These are phyloP conservation scores for Botrytis porri DNA, from an alignment of 2,329 filamentous ascomycete genomes.

Conservation along the genomic window DNA sequence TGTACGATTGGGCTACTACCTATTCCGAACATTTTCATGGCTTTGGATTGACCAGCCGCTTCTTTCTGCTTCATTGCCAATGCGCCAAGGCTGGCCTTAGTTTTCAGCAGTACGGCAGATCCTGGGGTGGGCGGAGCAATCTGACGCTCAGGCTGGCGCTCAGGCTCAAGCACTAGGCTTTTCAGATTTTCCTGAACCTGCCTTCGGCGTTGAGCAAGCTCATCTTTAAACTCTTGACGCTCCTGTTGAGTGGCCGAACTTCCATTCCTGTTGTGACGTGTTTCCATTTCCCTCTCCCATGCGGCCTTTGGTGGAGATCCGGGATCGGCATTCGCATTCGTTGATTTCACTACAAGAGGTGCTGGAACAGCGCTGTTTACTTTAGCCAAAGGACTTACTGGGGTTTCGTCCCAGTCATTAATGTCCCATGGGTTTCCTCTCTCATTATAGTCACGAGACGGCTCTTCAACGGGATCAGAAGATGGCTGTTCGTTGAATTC, in stretches of 20 bases:
- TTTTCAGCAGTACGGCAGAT: conserved; percentile 49
- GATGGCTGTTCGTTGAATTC: conserved; percentile 44
- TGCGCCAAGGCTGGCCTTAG: conserved; percentile 67
- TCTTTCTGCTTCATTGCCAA: conserved; percentile 49
- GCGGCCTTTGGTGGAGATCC: conserved; percentile 24
- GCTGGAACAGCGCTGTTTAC: conserved; percentile 23
- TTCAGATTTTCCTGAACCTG: conserved; percentile 72
- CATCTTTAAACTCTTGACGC: conserved; percentile 68
- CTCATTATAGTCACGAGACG: conserved; percentile 38
- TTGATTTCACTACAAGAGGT: conserved; percentile 23
- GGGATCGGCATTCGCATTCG: conserved; percentile 20
- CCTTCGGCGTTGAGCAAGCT: conserved; percentile 67
- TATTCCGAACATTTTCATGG: conserved; percentile 60
- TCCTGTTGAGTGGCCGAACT: conserved; percentile 54
- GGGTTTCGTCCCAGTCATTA: conserved; percentile 35
- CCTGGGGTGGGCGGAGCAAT: conserved; percentile 2
- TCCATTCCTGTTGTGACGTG: conserved; percentile 45
- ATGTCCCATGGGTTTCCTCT: conserved; percentile 47
- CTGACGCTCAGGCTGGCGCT: conserved; percentile 38
- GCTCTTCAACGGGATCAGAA: conserved; percentile 36
- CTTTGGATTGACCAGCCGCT: conserved; percentile 46
- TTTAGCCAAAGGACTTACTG: conserved; percentile 15
- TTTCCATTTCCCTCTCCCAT: conserved; percentile 35
- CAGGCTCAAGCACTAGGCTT: conserved; percentile 63
- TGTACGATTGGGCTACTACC: conserved; percentile 40